These are phyloP conservation scores for Pichia sp. DNA, from an alignment of 1,139 yeast genomes.

Conservation along the genomic window DNA sequence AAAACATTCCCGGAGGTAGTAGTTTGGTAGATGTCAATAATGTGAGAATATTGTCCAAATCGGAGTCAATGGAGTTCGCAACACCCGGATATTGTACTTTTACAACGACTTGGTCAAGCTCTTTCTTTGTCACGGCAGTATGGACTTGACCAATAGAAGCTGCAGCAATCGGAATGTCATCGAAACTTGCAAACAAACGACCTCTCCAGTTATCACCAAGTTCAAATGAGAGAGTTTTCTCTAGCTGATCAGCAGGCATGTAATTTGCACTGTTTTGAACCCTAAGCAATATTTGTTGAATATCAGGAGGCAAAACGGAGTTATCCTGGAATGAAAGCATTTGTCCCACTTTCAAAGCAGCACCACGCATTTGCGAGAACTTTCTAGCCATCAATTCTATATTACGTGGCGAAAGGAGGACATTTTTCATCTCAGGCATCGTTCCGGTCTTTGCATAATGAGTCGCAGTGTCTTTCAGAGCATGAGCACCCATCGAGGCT, in stretches of 20 bases:
- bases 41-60: conserved; percentile 75
- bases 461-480: conserved; percentile 69
- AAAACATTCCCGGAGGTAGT: conserved; percentile 85
- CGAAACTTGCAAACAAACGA: conserved; percentile 61
- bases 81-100: conserved; percentile 99
- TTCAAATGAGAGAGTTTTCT: conserved; percentile 63
- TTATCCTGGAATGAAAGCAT: conserved; percentile 91
- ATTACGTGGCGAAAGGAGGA: conserved; percentile 73
- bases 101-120: conserved; percentile 67
- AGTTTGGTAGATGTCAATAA: conserved; percentile 79
- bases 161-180: conserved; percentile 91
- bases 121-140: conserved; percentile 55
- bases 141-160: conserved; percentile 98
- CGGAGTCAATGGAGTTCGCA: conserved; percentile 87
- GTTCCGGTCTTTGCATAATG: conserved; percentile 50
- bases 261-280: conserved; percentile 95
- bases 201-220: conserved; percentile 77
- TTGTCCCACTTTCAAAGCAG: conserved; percentile 94
- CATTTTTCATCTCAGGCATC: conserved; percentile 47
- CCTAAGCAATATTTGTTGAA: conserved; percentile 69
- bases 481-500: conserved; percentile 85
- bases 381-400: conserved; percentile 83
- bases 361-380: conserved; percentile 94
- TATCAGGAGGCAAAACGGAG: conserved; percentile 73
- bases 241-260: conserved; percentile 91